Evolutionary conservation across 345 rosid species (phyloP).

Genomic region (Corchorus capsularis): DNA sequence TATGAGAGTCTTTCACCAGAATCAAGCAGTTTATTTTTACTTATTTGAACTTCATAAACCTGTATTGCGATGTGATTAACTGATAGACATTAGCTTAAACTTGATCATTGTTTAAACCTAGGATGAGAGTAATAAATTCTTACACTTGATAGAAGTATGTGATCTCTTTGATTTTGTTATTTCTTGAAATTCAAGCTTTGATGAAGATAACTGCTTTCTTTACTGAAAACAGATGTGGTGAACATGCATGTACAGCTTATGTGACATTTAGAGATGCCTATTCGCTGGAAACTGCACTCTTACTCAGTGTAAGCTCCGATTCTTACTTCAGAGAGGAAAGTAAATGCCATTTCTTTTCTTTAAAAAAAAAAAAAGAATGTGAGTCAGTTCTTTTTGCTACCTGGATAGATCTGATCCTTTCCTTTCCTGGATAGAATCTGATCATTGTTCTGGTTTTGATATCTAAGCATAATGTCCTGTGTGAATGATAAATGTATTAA

Average conservation of each 20-base stretch:
- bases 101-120: neutral
- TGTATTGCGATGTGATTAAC: neutral
- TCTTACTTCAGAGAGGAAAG: neutral
- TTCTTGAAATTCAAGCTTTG: constrained; percentile 1
- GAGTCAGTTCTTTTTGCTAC: neutral
- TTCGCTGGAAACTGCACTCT: constrained; percentile 78
- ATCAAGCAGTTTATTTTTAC: neutral
- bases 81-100: neutral
- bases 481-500: neutral
- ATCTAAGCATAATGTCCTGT: neutral
- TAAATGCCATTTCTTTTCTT: neutral
- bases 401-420: neutral
- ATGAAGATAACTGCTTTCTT: constrained; percentile 11
- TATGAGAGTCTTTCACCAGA: neutral
- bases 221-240: constrained; percentile 53
- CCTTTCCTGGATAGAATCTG: neutral
- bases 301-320: constrained; percentile 73
- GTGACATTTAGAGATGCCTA: constrained; percentile 77
- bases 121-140: neutral
- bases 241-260: constrained; percentile 66
- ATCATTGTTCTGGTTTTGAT: constrained; percentile 3
- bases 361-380: neutral
- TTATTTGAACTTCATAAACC: neutral
- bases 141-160: neutral
- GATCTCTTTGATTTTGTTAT: neutral